These are phyloP conservation scores for thale cress (Arabidopsis thaliana) DNA, from an alignment of 345 rosid genomes.

Conservation along the genomic window TAIR10.1 NC_003075.7:10083001-10083500, in stretches of 20 bases:
- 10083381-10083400: conserved; percentile 86
- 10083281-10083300: conserved; percentile 70
- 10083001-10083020: conserved; percentile 26
- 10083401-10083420: conserved; percentile 74
- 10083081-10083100: conserved; percentile 49
- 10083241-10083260: conserved; percentile 66
- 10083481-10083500: conserved; percentile 89
- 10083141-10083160: background rate
- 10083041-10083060: conserved; percentile 43
- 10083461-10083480: conserved; percentile 69
- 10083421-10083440: conserved; percentile 66
- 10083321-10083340: conserved; percentile 5
- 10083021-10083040: conserved; percentile 21
- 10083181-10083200: conserved; percentile 23
- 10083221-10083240: conserved; percentile 54
- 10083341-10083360: background rate
- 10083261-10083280: conserved; percentile 75
- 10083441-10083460: conserved; percentile 81
- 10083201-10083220: conserved; percentile 58
- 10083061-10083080: conserved; percentile 38
- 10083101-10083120: conserved; percentile 58
- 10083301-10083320: conserved; percentile 13
- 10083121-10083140: background rate
- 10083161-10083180: background rate
- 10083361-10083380: conserved; percentile 59